Evolutionary conservation across 768 basidiomycete species (phyloP), one percentile per base, ranked within the genome.

Genomic region (Panaeolus cyanescens): DNA sequence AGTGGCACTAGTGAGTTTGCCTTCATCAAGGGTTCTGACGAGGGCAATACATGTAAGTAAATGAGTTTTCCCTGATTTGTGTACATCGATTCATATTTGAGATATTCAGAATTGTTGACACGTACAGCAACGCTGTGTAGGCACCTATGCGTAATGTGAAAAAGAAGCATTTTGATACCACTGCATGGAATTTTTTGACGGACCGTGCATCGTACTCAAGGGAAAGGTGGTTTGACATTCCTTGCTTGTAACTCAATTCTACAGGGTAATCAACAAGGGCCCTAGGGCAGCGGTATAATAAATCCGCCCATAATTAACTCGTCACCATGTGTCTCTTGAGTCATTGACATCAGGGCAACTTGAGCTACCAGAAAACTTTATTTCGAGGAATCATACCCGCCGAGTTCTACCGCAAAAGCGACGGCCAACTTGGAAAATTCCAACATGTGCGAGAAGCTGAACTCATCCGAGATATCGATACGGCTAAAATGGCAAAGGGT

Each of bases 361-460:
- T 15, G 25, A 28, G 25, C 8, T 50, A 8, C 15, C 30, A 20
- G 22, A 50, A 28, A 28, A 28, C 45, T 15, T 42, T 54, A 70
- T 58, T 70, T 65, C 61, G 75, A 74, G 33, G 74, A 65, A 30
- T 74, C 72, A 68, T 74, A 76, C 74, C 86, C 75, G 77, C 86
- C 85, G 31, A 93, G 80, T 71, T 93, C 92, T 64, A 93, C 83
- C 9, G 85, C 90, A 70, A 89, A 91, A 1, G 89, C 91, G 28
- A 90, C 86, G 34, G 88, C 90, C 57, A 94, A 78, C 78, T 93
- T 93, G 55, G 91, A 91, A 75, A 94, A 94, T 75, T 94, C 89
- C 59, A 91, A 68, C 92, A 96, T 93, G 72, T 98, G 95, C 5
- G 79, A 74, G 72, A 96, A 98, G 70, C 89, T 91, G 76, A 97